Percentiles rank a stretch among this genome's conserved stretches.
These are phyloP conservation scores for Diaporthe amygdali DNA, from an alignment of 2,329 filamentous ascomycete species.

Conservation along the genomic window DNA sequence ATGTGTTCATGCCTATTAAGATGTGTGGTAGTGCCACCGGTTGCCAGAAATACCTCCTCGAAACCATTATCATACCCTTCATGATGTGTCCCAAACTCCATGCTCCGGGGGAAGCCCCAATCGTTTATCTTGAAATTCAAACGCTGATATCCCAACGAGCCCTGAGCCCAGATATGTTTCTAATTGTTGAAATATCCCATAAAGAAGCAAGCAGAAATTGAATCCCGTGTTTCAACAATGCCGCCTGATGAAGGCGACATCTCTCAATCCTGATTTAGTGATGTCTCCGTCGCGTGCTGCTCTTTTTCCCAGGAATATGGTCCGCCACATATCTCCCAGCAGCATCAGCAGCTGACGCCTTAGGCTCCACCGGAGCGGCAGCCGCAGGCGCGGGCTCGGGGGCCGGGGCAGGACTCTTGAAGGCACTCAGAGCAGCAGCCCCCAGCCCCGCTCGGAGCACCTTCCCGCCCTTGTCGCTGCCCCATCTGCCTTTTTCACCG, in stretches of 20 bases:
- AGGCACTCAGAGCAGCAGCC: slow-evolving; percentile 30
- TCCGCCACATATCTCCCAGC: not conserved
- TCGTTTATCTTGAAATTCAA: not conserved
- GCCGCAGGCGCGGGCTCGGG: not conserved
- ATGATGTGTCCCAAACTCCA: not conserved
- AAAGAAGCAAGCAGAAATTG: not conserved
- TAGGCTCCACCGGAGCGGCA: not conserved
- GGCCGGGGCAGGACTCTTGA: not conserved
- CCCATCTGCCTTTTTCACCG: slow-evolving; percentile 28
- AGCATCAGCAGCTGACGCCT: not conserved
- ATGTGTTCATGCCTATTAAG: not conserved
- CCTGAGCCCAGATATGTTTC: slow-evolving; percentile 8
- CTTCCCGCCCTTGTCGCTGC: slow-evolving; percentile 29
- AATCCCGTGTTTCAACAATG: not conserved
- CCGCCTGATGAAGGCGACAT: not conserved
- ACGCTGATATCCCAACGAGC: not conserved
- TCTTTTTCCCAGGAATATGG: not conserved
- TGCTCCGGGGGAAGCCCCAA: not conserved
- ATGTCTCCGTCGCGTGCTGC: not conserved
- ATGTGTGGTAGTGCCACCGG: not conserved
- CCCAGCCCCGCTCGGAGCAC: slow-evolving; percentile 33
- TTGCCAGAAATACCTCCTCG: not conserved
- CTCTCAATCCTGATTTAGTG: not conserved
- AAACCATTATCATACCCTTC: not conserved
- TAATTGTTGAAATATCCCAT: not conserved